Evolutionary conservation across 1,284 basidiomycete species (phyloP).

Genomic region (Cryptococcus neoformans): DNA sequence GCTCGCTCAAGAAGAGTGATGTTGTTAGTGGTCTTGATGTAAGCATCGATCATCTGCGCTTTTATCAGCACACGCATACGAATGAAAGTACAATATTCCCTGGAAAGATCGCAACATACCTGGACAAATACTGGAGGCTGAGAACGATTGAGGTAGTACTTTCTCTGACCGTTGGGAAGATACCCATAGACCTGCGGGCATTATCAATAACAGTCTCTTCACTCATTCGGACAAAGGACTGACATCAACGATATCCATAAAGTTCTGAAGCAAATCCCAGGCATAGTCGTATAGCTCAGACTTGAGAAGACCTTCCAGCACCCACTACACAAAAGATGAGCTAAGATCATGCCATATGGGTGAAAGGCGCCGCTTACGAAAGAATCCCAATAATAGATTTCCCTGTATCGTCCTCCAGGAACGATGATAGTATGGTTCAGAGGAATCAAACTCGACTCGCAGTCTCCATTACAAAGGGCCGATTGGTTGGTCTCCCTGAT

Average conservation of each 20-base stretch:
- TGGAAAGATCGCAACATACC: slow-evolving; percentile 50
- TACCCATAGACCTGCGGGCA: slow-evolving; percentile 58
- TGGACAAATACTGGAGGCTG: slow-evolving; percentile 85
- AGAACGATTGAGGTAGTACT: slow-evolving; percentile 69
- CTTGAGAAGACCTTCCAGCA: slow-evolving; percentile 74
- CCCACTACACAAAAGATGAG: slow-evolving; percentile 59
- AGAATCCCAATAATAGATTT: slow-evolving; percentile 48
- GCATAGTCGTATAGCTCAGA: slow-evolving; percentile 71
- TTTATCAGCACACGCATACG: not conserved
- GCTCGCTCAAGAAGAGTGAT: slow-evolving; percentile 62
- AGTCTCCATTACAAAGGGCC: slow-evolving; percentile 62
- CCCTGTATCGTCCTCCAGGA: slow-evolving; percentile 71
- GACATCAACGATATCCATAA: slow-evolving; percentile 81
- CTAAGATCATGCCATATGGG: not conserved
- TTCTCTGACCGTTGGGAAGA: slow-evolving; percentile 80
- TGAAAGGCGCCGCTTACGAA: not conserved
- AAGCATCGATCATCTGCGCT: slow-evolving; percentile 63
- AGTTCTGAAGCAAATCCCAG: slow-evolving; percentile 77
- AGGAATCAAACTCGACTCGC: slow-evolving; percentile 80
- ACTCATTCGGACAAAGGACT: slow-evolving; percentile 1
- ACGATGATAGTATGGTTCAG: slow-evolving; percentile 87
- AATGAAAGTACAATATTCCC: not conserved
- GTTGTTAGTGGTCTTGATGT: slow-evolving; percentile 61
- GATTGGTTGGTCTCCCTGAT: slow-evolving; percentile 61
- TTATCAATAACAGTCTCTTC: not conserved